phyloP scores from a whole-genome alignment of 2,329 filamentous ascomycete genomes.

The Fusarium falciforme region DNA sequence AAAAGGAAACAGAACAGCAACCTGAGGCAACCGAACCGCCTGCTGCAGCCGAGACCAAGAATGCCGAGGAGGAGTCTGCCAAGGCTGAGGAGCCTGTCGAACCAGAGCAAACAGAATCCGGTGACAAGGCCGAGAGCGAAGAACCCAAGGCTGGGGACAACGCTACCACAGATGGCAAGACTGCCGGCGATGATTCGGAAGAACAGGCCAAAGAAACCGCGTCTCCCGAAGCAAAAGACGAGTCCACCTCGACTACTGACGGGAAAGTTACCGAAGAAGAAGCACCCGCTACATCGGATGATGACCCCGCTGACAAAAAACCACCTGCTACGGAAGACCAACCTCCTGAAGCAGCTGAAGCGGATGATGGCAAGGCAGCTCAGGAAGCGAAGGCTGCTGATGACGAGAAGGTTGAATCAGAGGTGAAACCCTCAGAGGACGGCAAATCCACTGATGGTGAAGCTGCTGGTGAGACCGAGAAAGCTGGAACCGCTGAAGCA shows the following conservation, averaged over 20 bases:
- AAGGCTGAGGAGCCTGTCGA: background rate
- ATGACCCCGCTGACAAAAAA: background rate
- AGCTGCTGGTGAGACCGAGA: conserved; percentile 1
- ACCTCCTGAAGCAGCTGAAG: background rate
- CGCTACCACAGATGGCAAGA: background rate
- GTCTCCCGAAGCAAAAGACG: conserved; percentile 18
- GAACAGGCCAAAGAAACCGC: background rate
- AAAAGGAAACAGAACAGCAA: background rate
- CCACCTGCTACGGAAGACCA: background rate
- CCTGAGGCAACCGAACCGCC: background rate
- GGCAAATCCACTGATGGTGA: background rate
- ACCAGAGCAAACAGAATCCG: conserved; percentile 1
- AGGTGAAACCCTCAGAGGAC: background rate
- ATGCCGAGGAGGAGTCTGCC: background rate
- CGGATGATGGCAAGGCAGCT: background rate
- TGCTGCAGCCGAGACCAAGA: background rate
- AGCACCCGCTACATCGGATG: background rate
- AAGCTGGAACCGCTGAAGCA: conserved; percentile 1
- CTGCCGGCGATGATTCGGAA: background rate
- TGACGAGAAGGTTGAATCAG: background rate
- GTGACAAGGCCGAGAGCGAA: background rate
- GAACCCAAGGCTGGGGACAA: background rate
- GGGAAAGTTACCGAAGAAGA: background rate
- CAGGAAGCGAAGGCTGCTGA: background rate
- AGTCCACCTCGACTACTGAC: background rate